These are phyloP conservation scores for Mycena kentingensis DNA, from an alignment of 768 basidiomycete species.

Conservation along the genomic window DNA sequence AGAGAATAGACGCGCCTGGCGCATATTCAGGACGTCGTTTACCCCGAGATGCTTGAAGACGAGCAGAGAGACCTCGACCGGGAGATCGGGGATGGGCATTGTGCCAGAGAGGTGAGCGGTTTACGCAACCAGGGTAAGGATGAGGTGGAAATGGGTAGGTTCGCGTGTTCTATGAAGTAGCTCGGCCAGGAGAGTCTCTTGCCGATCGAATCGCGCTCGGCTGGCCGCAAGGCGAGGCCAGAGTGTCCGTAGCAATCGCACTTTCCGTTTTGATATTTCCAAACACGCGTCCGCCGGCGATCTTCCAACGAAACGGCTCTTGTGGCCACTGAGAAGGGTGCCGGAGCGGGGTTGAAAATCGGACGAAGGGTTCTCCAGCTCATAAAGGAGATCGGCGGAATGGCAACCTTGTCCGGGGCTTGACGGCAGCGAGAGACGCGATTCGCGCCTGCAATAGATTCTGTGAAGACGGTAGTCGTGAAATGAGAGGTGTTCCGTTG, in stretches of 20 bases:
- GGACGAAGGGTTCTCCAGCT: too few species aligned
- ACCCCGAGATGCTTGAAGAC: slow-evolving; percentile 46
- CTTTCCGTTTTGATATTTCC: not conserved
- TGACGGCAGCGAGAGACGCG: too few species aligned
- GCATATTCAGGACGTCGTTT: slow-evolving; percentile 43
- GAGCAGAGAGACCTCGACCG: slow-evolving; percentile 49
- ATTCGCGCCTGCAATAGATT: too few species aligned
- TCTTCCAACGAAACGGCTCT: too few species aligned
- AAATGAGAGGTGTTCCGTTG: too few species aligned
- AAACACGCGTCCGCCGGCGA: too few species aligned
- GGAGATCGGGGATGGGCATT: slow-evolving; percentile 34
- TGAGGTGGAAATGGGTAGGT: not conserved
- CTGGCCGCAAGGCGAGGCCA: not conserved
- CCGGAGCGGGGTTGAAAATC: too few species aligned
- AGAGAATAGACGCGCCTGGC: slow-evolving; percentile 43
- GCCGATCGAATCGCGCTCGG: slow-evolving; percentile 8
- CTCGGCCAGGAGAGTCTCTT: slow-evolving; percentile 2
- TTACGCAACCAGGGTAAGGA: slow-evolving; percentile 30
- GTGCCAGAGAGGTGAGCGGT: slow-evolving; percentile 39
- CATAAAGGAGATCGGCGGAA: too few species aligned
- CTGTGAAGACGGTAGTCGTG: too few species aligned
- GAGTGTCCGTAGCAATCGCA: not conserved
- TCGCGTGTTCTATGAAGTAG: not conserved
- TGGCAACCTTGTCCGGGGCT: too few species aligned
- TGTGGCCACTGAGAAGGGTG: too few species aligned